Percentiles rank a stretch among this genome's conserved stretches.
phyloP scores from a whole-genome alignment of 495 filamentous ascomycete genomes.

The Amorphotheca resinae region DNA sequence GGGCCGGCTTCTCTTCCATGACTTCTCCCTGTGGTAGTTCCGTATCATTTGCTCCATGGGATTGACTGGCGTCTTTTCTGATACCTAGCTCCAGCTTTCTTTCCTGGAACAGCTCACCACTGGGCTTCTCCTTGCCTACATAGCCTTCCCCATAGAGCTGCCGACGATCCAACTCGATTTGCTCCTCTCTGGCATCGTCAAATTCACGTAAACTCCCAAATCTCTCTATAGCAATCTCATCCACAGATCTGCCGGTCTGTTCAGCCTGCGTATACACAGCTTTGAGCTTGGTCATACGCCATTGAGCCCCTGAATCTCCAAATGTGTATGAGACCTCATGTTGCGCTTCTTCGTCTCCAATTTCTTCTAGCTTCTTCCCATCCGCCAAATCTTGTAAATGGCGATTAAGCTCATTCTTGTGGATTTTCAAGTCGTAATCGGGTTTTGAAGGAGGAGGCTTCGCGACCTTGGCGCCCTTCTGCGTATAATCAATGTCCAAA shows the following conservation, averaged over 20 bases:
- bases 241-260: conserved; percentile 54
- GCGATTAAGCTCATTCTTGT: conserved; percentile 68
- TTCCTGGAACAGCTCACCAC: conserved; percentile 75
- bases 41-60: conserved; percentile 32
- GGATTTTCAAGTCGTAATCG: conserved; percentile 64
- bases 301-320: conserved; percentile 78
- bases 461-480: conserved; percentile 44
- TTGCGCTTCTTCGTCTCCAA: conserved; percentile 38
- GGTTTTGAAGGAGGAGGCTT: conserved; percentile 40
- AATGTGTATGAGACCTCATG: conserved; percentile 73
- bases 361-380: conserved; percentile 34
- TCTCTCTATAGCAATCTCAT: conserved; percentile 69
- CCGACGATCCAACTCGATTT: conserved; percentile 79
- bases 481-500: conserved; percentile 74
- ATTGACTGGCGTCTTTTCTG: conserved; percentile 24
- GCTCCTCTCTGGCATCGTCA: conserved; percentile 89
- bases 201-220: conserved; percentile 76
- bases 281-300: conserved; percentile 91
- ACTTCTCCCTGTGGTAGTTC: conserved; percentile 31
- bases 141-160: conserved; percentile 77
- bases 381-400: conserved; percentile 52
- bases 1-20: conserved; percentile 25
- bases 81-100: conserved; percentile 38
- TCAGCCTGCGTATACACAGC: conserved; percentile 72
- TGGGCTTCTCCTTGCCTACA: conserved; percentile 77